phyloP scores from a whole-genome alignment of 1,284 basidiomycete genomes.

The Tetrapyrgos nigripes region DNA sequence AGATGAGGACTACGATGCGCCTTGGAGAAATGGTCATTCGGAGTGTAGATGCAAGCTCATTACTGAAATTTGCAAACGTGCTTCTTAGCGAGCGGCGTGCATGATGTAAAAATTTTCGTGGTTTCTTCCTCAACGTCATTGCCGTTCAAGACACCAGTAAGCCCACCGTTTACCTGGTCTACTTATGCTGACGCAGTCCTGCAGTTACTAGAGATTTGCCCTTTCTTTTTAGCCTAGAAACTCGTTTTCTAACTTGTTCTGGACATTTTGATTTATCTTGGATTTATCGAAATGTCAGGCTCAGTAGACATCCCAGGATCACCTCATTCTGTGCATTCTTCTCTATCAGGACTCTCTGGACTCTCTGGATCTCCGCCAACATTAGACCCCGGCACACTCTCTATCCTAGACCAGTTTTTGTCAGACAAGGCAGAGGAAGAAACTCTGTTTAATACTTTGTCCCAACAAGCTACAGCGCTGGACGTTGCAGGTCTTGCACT shows the following conservation, averaged over 20 bases:
- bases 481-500: constrained; percentile 35
- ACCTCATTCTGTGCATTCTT: constrained; percentile 19
- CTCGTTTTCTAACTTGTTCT: background rate
- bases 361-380: constrained; percentile 42
- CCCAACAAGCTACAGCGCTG: constrained; percentile 36
- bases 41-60: background rate
- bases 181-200: background rate
- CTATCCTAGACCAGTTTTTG: constrained; percentile 45
- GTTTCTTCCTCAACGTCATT: background rate
- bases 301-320: background rate
- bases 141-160: background rate
- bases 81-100: background rate
- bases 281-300: background rate
- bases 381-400: constrained; percentile 43
- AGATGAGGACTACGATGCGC: constrained; percentile 55
- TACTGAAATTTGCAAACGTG: background rate
- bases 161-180: background rate
- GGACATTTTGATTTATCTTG: background rate
- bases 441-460: constrained; percentile 43
- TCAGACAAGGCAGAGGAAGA: constrained; percentile 47
- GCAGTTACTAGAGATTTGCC: background rate
- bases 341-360: constrained; percentile 29
- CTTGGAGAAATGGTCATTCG: constrained; percentile 19
- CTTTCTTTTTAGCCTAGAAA: background rate
- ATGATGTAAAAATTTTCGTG: background rate